Percentiles rank a stretch among this genome's conserved stretches.
Evolutionary conservation across 306 rosid species (phyloP).

Genomic region (Coriaria nepalensis): DNA sequence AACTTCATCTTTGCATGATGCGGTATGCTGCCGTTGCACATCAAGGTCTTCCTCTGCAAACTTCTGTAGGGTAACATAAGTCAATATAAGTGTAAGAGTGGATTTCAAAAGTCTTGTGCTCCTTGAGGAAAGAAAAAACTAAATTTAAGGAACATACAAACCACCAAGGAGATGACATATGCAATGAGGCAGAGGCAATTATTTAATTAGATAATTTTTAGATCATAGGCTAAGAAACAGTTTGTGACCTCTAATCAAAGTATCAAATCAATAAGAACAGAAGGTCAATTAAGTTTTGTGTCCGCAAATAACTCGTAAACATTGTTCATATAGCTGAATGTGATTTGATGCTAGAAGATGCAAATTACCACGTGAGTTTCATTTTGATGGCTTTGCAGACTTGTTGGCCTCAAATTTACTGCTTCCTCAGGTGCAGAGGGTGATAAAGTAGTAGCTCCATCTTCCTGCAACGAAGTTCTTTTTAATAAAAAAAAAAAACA

Average conservation of each 20-base stretch:
- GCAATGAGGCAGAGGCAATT: not conserved
- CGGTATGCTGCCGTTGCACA: slow-evolving; percentile 24
- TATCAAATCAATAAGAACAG: too few species aligned
- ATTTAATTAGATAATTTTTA: too few species aligned
- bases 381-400: slow-evolving; percentile 26
- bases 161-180: not conserved
- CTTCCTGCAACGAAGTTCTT: slow-evolving; percentile 25
- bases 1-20: slow-evolving; percentile 35
- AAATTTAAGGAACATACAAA: too few species aligned
- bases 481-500: not conserved
- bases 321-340: too few species aligned
- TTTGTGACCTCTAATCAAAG: too few species aligned
- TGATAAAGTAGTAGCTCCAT: slow-evolving; percentile 21
- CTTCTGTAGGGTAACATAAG: slow-evolving; percentile 27
- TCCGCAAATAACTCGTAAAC: too few species aligned
- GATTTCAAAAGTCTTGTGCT: not conserved
- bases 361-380: slow-evolving; percentile 31
- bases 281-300: too few species aligned
- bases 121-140: too few species aligned
- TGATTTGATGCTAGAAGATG: too few species aligned
- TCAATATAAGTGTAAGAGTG: slow-evolving; percentile 1
- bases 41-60: slow-evolving; percentile 28
- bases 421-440: slow-evolving; percentile 17
- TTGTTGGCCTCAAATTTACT: slow-evolving; percentile 18
- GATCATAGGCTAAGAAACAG: too few species aligned